Evolutionary conservation across 1,139 yeast species (phyloP), one percentile per base, ranked within the genome.

Genomic region (Hyphopichia khmerensis): DNA sequence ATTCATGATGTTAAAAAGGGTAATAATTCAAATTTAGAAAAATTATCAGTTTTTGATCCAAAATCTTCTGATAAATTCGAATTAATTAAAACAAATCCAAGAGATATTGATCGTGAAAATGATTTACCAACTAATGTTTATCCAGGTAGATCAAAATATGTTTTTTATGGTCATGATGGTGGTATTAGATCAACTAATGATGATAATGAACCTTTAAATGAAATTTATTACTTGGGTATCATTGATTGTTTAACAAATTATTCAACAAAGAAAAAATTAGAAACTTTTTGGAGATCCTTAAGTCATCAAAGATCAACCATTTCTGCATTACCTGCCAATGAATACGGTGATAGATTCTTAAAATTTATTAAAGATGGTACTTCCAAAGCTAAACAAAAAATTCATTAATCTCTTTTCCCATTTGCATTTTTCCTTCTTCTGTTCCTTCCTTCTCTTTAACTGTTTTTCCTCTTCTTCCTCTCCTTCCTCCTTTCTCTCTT

Each of bases 221-320:
- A 86, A 45, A 80, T 95, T 13, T 95, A 95, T 64, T 95, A 91
- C 57, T 67, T 95, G 53, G 99, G 99, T 13, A 84, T 95, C 38
- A 95, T 95, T 55, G 99, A 95, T 60, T 91, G 96, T 64, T 70
- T 95, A 50, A 95, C 99, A 0, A 81, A 84, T 46, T 95, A 95
- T 59, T 85, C 90, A 1, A 63, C 84, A 21, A 67, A 81, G 52
- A 95, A 95, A 60, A 76, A 79, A 47, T 61, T 90, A 38, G 99
- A 95, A 60, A 93, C 99, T 0, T 80, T 88, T 51, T 87, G 91
- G 83, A 77, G 96, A 60, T 75, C 87, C 9, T 55, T 95, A 33
- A 77, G 80, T 32, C 89, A 89, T 57, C 76, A 82, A 29, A 70
- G 91, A 45, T 74, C 75, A 36, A 77, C 85, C 2, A 84, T 93